Evolutionary conservation across 371 early-diverging fungal genomes (phyloP), one percentile per base, ranked within the genome.

Genomic region (Smittium mucronatum): DNA sequence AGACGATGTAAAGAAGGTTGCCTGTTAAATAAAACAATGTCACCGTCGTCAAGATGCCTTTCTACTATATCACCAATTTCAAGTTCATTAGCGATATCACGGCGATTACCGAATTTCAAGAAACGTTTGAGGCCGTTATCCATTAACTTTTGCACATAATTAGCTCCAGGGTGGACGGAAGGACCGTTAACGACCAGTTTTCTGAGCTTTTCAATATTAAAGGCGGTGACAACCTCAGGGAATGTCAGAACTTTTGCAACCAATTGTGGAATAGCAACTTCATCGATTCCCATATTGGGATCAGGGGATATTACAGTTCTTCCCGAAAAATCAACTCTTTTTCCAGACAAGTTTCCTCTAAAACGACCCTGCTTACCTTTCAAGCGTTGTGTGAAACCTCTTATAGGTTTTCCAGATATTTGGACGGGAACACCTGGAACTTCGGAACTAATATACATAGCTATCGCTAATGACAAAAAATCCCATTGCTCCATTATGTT

Each of bases 351-450:
- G 75, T 99, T 99, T 57, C 99, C 98, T 77, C 99, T 89, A 86
- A 99, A 99, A 69, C 99, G 91, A 70, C 99, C 99, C 72, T 94
- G 93, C 78, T 99, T 99, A 63, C 99, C 99, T 86, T 99, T 99
- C 67, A 99, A 82, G 70, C 99, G 86, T 80, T 98, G 99, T 68
- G 95, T 92, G 58, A 99, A 86, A 72, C 98, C 98, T 75, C 91
- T 87, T 68, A 86, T 87, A 1, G 91, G 89, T 75, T 91, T 92
- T 68, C 85, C 88, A 26, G 78, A 73, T 16, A n/a, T 59, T 69
- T 73, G 69, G 2, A 75, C 73, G 1, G 89, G 86, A 1, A 92
- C 83, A 69, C 90, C 91, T 1, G 99, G 97, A 35, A 98, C 81
- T 71, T 99, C 98, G 74, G 91, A 88, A 80, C 95, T 98, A 72